phyloP scores from a whole-genome alignment of 345 rosid species.

The Bretschneidera sinensis region DNA sequence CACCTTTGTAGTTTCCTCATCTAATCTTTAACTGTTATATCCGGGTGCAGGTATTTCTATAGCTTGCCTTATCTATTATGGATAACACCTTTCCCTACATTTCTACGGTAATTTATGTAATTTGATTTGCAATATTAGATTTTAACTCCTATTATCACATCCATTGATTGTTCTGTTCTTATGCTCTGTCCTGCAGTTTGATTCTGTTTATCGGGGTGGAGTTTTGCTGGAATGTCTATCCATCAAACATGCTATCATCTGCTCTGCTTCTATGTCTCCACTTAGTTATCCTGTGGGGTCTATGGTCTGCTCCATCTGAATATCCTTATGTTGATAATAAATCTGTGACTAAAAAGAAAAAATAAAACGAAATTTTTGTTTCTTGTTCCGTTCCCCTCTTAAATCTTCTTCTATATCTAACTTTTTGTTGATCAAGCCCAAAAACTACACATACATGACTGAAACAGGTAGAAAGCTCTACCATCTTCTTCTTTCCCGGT shows the following conservation, averaged over 20 bases:
- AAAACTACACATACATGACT: no score
- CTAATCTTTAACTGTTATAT: constrained; percentile 2
- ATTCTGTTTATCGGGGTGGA: constrained; percentile 61
- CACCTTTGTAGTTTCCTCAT: not conserved
- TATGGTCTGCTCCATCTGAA: constrained; percentile 56
- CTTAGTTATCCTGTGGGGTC: constrained; percentile 54
- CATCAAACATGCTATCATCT: constrained; percentile 69
- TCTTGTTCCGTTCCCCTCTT: no score
- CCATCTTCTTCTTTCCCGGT: no score
- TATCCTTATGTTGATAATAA: constrained; percentile 37
- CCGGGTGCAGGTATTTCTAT: constrained; percentile 69
- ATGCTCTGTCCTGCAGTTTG: constrained; percentile 38
- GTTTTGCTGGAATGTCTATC: constrained; percentile 90
- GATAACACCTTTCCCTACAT: constrained; percentile 64
- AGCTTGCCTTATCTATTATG: constrained; percentile 80
- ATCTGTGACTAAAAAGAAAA: constrained; percentile 19
- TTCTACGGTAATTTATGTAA: constrained; percentile 46
- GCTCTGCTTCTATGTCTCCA: constrained; percentile 59
- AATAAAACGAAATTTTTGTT: no score
- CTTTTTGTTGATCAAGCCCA: no score
- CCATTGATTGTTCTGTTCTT: not conserved
- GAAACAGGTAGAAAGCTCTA: no score
- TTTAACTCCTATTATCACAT: not conserved
- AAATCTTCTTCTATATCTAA: no score
- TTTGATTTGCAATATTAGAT: not conserved